A percentile compares a stretch with the other conserved stretches of the same genome.
phyloP scores from a whole-genome alignment of 257 asterid genomes.

The Rauvolfia tetraphylla region DNA sequence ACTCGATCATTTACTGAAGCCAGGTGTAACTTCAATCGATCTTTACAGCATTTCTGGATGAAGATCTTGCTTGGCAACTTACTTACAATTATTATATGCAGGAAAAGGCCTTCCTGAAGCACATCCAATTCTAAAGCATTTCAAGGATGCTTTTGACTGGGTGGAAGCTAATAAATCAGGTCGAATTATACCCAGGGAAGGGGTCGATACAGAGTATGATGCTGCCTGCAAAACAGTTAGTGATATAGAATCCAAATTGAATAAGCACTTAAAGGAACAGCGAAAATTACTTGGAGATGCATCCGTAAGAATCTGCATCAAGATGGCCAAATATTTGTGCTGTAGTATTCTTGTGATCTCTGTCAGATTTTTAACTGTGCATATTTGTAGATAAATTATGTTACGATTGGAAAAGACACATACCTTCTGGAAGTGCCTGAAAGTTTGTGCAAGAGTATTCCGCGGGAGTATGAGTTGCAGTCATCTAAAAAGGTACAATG shows the following conservation, averaged over 20 bases:
- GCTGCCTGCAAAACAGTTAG: conserved; percentile 65
- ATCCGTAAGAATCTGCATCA: conserved; percentile 53
- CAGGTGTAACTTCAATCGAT: conserved; percentile 46
- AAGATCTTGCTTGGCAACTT: conserved; percentile 29
- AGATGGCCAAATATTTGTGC: not conserved
- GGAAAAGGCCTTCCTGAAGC: conserved; percentile 70
- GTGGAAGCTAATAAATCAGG: conserved; percentile 88
- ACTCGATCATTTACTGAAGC: conserved; percentile 59
- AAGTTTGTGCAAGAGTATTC: conserved; percentile 55
- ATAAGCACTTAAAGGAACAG: conserved; percentile 81
- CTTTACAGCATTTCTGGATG: conserved; percentile 9
- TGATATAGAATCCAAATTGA: conserved; percentile 61
- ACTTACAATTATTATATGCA: conserved; percentile 27
- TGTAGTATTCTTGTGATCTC: not conserved
- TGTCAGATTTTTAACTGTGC: conserved; percentile 13
- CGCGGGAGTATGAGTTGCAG: conserved; percentile 75
- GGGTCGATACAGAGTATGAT: conserved; percentile 88
- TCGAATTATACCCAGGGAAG: conserved; percentile 85
- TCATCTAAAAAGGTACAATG: conserved; percentile 82
- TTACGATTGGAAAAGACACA: conserved; percentile 76
- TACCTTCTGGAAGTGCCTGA: conserved; percentile 96
- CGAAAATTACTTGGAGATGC: conserved; percentile 66
- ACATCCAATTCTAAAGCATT: conserved; percentile 53
- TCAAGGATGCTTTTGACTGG: conserved; percentile 96
- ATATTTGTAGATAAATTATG: conserved; percentile 61